Evolutionary conservation across 192 early-diverging fungal species (phyloP), one percentile per base, ranked within the genome.

Genomic region (Jimgerdemannia flammicorona): DNA sequence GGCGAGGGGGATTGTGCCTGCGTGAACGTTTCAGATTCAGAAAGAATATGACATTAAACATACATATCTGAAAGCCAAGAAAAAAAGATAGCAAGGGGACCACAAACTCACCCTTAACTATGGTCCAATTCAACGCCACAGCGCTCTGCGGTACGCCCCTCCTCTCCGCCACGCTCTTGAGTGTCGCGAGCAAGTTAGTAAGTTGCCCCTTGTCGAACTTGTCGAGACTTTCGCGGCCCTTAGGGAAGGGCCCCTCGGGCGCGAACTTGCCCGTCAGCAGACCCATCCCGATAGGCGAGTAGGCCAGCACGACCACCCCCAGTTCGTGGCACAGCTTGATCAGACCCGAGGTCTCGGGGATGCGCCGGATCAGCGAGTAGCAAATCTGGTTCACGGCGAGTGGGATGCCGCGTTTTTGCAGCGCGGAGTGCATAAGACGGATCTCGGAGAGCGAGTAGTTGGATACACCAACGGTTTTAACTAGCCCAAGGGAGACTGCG

Each of bases 281-380:
- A 7, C 78, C 78, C 78, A 79, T 79, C 18, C 90, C 92, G 1
- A 94, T 72, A 2, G 91, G 92, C 6, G 91, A 90, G 70, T 93
- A 91, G 2, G 95, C 91, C 20, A 96, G 81, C 9, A 93, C 75
- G 17, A 85, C 90, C 64, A 95, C 83, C 44, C 91, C 91, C 3
- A 94, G 84, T 74, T 93, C 91, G 68, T 90, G 86, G 77, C 92
- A 94, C 17, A 89, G 79, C 42, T 89, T 84, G 20, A 93, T 85
- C 40, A 93, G 71, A 1, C 90, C 92, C 66, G 91, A 86, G 3
- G 78, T 87, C 79, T 93, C 90, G n/a, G 91, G 89, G 59, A 89
- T 82, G 9, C 84, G 79, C 6, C 88, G 82, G 84, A 92, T 87
- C 3, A 90, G 84, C 64, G 85, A 86, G 67, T 67, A 85, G 9